phyloP scores from a whole-genome alignment of 352 stramenopile genomes.

The Phytophthora pini region DNA sequence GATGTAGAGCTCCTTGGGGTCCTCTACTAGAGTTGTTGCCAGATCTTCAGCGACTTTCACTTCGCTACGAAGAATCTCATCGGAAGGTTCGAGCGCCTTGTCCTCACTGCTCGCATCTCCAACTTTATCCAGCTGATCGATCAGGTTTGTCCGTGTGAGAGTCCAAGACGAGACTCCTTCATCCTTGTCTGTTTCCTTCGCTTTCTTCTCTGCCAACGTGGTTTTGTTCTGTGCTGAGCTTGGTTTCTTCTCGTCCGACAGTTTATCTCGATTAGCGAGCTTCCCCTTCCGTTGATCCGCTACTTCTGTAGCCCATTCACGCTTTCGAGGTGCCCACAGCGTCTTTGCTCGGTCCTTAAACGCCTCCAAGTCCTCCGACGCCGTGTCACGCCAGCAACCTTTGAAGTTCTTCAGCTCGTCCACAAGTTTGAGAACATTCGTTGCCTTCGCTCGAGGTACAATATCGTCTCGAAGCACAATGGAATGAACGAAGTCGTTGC shows the following conservation, averaged over 20 bases:
- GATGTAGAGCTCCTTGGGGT: slow-evolving; percentile 83
- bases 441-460: slow-evolving; percentile 82
- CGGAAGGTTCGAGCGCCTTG: slow-evolving; percentile 39
- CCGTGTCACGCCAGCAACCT: slow-evolving; percentile 79
- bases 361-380: slow-evolving; percentile 78
- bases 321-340: slow-evolving; percentile 81
- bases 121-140: slow-evolving; percentile 75
- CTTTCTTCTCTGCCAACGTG: slow-evolving; percentile 32
- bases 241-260: slow-evolving; percentile 18
- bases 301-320: slow-evolving; percentile 78
- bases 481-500: slow-evolving; percentile 80
- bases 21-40: slow-evolving; percentile 53
- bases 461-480: slow-evolving; percentile 88
- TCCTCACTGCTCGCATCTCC: slow-evolving; percentile 40
- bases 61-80: slow-evolving; percentile 52
- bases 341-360: slow-evolving; percentile 87
- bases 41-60: slow-evolving; percentile 63
- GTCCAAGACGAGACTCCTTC: slow-evolving; percentile 69
- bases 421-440: slow-evolving; percentile 83
- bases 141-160: slow-evolving; percentile 77
- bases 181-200: slow-evolving; percentile 30
- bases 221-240: slow-evolving; percentile 19
- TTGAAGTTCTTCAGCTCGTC: slow-evolving; percentile 83
- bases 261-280: slow-evolving; percentile 28
- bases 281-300: slow-evolving; percentile 65